Evolutionary conservation across 176 grass and related monocot genomes (phyloP), one percentile per base, ranked within the genome.

Genomic region (Bonia amplexicaulis): DNA sequence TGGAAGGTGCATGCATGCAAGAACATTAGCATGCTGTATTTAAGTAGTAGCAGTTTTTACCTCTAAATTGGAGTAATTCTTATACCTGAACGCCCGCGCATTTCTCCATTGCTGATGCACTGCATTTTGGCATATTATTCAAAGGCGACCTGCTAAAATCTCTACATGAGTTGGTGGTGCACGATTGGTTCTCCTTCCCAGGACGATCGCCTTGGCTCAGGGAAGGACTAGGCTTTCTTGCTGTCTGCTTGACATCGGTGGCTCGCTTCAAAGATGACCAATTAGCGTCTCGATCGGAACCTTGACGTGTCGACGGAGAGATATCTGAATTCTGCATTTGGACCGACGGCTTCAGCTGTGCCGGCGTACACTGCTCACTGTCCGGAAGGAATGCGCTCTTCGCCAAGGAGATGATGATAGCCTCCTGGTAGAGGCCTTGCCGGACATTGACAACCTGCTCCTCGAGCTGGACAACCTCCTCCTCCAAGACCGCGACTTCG

Each of bases 391-490:
- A 66, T 1, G 84, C 86, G 85, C 55, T 86, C 79, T 82, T 88
- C 26, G 89, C 85, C 81, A 82, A 73, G 40, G 89, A 88, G 75
- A 84, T 71, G 69, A 90, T 87, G 76, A 94, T 84, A 31, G 95
- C 92, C 75, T 97, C 95, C 83, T 88, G 69, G 75, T 89, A 94
- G 51, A 97, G 95, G 22, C 90, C 90, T 88, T 90, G 88, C 89
- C 85, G 79, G 66, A 93, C 89, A 86, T 81, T 86, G 35, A 94
- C 86, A 33, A 94, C 87, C 84, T 97, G 81, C 78, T 97, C 95
- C 88, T 97, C 95, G 9, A 97, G 95, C 47, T 90, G 86, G 67
- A 94, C 92, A 33, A 97, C 86, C 84, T 97, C 95, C 82, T 97
- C 95, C 60, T 97, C 95, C 86, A 97, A 69, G 64, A 97, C 92